These are phyloP conservation scores for Aureobasidium leucospermi DNA, from an alignment of 2,329 filamentous ascomycete species.

Conservation along the genomic window DNA sequence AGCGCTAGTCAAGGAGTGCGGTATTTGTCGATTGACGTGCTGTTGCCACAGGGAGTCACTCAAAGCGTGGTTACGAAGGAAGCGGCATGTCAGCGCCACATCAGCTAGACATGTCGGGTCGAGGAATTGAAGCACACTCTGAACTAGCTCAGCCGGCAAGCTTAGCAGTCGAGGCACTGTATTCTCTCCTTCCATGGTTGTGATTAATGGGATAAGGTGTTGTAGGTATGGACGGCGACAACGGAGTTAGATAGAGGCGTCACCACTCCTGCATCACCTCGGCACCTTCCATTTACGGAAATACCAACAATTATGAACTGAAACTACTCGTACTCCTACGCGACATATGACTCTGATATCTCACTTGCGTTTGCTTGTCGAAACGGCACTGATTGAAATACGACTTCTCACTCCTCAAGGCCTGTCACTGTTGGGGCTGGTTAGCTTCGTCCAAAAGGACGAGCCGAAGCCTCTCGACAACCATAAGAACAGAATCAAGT, in stretches of 20 bases:
- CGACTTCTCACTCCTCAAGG: too few species aligned
- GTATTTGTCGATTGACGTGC: constrained; percentile 62
- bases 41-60: constrained; percentile 66
- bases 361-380: not conserved
- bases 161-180: constrained; percentile 34
- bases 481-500: not conserved
- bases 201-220: not conserved
- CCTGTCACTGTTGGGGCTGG: not conserved
- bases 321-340: too few species aligned
- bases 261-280: not conserved
- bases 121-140: constrained; percentile 62
- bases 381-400: too few species aligned
- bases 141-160: constrained; percentile 69
- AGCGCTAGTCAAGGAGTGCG: constrained; percentile 46
- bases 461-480: not conserved
- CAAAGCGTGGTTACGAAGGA: constrained; percentile 50
- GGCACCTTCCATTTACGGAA: constrained; percentile 4
- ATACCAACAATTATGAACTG: not conserved
- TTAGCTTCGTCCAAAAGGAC: not conserved
- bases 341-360: not conserved
- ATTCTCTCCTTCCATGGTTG: constrained; percentile 1
- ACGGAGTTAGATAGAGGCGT: constrained; percentile 2
- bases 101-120: constrained; percentile 55
- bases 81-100: constrained; percentile 54
- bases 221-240: constrained; percentile 1